Evolutionary conservation across 2,329 filamentous ascomycete species (phyloP).

Genomic region (Neofusicoccum sp.): DNA sequence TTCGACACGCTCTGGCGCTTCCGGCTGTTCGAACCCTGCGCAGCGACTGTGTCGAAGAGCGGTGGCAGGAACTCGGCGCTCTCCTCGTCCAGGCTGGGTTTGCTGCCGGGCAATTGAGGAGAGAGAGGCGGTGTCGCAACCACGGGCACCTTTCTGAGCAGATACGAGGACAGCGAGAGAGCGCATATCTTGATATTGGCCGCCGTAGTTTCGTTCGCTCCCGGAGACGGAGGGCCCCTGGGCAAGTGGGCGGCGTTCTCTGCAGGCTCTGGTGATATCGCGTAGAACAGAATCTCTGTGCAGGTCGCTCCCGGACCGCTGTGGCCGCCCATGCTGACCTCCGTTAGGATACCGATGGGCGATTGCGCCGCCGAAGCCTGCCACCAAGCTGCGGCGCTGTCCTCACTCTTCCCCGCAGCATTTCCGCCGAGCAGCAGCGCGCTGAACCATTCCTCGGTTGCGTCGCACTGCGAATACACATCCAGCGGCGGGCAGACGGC

Average conservation of each 20-base stretch:
- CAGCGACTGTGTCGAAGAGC: conserved; percentile 25
- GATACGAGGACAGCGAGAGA: conserved; percentile 47
- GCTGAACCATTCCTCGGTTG: conserved; percentile 45
- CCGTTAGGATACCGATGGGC: conserved; percentile 42
- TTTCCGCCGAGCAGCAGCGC: conserved; percentile 33
- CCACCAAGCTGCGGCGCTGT: conserved; percentile 39
- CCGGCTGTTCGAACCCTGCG: conserved; percentile 26
- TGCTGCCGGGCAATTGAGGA: conserved; percentile 21
- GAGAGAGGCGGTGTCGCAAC: conserved; percentile 29
- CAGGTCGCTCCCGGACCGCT: conserved; percentile 26
- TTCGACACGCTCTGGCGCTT: conserved; percentile 48
- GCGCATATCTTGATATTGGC: conserved; percentile 29
- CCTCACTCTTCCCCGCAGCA: conserved; percentile 3
- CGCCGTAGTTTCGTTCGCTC: not conserved
- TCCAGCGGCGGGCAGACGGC: conserved; percentile 40
- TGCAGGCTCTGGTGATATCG: conserved; percentile 29
- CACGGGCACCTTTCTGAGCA: conserved; percentile 34
- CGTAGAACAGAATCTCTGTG: conserved; percentile 52
- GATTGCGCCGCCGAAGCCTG: conserved; percentile 39
- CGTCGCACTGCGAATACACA: conserved; percentile 39
- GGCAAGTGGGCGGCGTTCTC: no score
- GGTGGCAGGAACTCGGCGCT: conserved; percentile 36
- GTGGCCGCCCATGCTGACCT: conserved; percentile 27
- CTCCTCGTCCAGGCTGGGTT: not conserved
- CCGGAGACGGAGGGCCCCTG: not conserved